Evolutionary conservation across 2,329 filamentous ascomycete species (phyloP), one percentile per base, ranked within the genome.

Genomic region (Penicillium sp.): DNA sequence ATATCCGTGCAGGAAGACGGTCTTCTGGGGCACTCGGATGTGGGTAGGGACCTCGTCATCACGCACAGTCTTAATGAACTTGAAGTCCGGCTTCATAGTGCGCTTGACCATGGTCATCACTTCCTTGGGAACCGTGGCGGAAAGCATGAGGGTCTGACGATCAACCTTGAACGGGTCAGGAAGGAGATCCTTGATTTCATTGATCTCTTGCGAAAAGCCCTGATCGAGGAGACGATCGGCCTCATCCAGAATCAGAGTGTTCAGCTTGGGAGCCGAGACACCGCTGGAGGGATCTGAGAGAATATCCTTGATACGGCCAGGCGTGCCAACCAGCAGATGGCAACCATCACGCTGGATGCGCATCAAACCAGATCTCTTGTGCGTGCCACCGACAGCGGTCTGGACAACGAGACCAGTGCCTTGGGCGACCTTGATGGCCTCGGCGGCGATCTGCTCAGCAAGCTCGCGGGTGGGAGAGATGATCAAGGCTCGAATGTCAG

Each of bases 111-210:
- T 85, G 47, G 85, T 80, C 68, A 97, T 88, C 49, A 99, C 94
- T 65, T 93, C 87, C 62, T 85, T 85, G 50, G 94, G 92, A 35
- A 99, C 91, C 12, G 95, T 99, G 49, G 95, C 95, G 15, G 94
- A 98, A 77, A 96, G 97, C 78, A 99, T 89, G 71, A 99, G 87
- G 7, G 93, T 97, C 78, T 99, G 95, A 54, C 94, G 88, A 58
- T 90, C 84, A 63, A 89, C 86, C 56, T 88, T 78, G 0, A 76
- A 70, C 7, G 85, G 84, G 51, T 84, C 79, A 3, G 94, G 94
- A 10, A 97, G 84, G 47, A 79, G 73, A 0, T 74, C 62, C 59
- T 87, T 79, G 59, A 94, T 91, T 1, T 85, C 76, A 54, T 83
- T 78, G 55, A 94, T 84, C 59, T 88, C 89, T 38, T 82, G 81